These are phyloP conservation scores for Angomonas ambiguus DNA, from an alignment of 208 protist species.

Conservation along the genomic window DNA sequence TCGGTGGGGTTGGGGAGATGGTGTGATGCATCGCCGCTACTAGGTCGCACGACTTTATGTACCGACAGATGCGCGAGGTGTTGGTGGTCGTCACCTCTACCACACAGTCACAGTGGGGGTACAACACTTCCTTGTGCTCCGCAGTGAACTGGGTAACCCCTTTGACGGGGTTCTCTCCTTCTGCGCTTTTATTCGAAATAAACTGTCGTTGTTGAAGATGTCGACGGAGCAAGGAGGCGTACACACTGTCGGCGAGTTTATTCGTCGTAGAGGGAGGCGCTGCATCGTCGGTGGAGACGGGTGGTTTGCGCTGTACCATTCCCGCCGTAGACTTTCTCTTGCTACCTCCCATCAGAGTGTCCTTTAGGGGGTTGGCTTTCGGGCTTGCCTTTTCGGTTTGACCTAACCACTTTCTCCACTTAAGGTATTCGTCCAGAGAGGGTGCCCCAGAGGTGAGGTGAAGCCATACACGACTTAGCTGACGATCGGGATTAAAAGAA, in stretches of 20 bases:
- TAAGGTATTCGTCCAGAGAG: not conserved
- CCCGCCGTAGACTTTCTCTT: not conserved
- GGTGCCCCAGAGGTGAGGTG: conserved; percentile 16
- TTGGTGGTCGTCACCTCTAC: conserved; percentile 69
- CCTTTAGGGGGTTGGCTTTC: not conserved
- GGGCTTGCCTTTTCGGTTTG: not conserved
- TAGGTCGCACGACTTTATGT: conserved; percentile 61
- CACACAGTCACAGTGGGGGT: conserved; percentile 50
- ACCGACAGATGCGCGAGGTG: conserved; percentile 52
- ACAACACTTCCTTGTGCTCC: conserved; percentile 41
- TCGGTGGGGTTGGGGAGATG: conserved; percentile 12
- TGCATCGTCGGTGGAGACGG: not conserved
- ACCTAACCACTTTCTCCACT: not conserved
- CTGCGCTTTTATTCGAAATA: not conserved
- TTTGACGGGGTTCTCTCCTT: not conserved
- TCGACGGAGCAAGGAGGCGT: conserved; percentile 13
- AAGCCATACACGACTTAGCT: conserved; percentile 27
- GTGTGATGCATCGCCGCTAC: conserved; percentile 58
- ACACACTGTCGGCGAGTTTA: conserved; percentile 6
- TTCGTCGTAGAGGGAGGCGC: not conserved
- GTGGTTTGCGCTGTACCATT: not conserved
- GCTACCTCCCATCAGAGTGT: not conserved
- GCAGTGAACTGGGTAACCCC: conserved; percentile 17
- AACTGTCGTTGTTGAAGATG: conserved; percentile 11
- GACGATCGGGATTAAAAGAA: conserved; percentile 4